Evolutionary conservation across 768 basidiomycete genomes (phyloP).

Genomic region (Macrocybe gigantea): DNA sequence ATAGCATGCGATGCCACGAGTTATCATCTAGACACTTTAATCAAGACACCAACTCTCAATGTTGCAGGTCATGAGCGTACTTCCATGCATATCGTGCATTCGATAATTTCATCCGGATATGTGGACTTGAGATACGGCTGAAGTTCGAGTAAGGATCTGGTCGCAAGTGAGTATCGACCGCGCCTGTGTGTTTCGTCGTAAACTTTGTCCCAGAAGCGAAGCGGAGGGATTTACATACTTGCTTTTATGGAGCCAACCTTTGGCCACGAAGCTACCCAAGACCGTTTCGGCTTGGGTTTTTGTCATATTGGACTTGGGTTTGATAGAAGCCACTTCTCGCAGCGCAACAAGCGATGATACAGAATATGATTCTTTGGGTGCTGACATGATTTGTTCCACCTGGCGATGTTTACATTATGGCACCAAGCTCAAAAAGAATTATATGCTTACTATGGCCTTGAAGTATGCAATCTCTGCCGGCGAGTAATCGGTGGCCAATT

Average conservation of each 20-base stretch:
- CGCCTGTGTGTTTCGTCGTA: constrained; percentile 29
- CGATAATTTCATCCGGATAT: constrained; percentile 63
- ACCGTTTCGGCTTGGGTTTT: constrained; percentile 72
- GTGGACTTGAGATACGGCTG: constrained; percentile 65
- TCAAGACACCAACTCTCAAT: neutral
- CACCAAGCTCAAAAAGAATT: neutral
- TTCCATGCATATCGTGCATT: constrained; percentile 73
- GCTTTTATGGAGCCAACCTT: constrained; percentile 74
- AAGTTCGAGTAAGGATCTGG: constrained; percentile 72
- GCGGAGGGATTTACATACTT: constrained; percentile 37
- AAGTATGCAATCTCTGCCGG: constrained; percentile 79
- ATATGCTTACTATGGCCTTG: constrained; percentile 63
- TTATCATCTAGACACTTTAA: constrained; percentile 44
- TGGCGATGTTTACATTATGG: constrained; percentile 20
- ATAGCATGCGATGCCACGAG: constrained; percentile 60
- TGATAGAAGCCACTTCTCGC: constrained; percentile 58
- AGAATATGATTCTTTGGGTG: constrained; percentile 68
- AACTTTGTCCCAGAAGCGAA: neutral
- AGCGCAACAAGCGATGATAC: constrained; percentile 74
- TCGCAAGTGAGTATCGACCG: constrained; percentile 71
- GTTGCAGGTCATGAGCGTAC: constrained; percentile 26
- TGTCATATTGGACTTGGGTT: constrained; percentile 55
- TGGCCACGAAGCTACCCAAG: constrained; percentile 77
- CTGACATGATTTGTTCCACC: constrained; percentile 86
- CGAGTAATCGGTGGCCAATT: constrained; percentile 79